Base-by-base conservation (phyloP, 2,329 filamentous ascomycete genomes). In the Apiospora saccharicola region DNA sequence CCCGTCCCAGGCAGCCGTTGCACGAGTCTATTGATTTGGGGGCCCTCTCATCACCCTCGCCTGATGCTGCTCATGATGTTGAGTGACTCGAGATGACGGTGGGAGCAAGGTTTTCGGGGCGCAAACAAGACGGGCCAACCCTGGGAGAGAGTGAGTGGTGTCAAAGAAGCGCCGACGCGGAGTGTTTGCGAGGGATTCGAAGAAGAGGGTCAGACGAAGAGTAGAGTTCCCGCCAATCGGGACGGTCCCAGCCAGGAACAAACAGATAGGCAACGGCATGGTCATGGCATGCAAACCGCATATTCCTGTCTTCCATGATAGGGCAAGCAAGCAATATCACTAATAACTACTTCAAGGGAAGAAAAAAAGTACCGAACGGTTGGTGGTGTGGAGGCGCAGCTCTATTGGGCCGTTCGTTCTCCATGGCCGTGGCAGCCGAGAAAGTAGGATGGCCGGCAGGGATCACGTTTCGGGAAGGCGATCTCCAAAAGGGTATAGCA, bases 301-400 rank as follows among this genome's bases (percentile, higher is more conserved):
- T 24, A 51, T 41, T 64, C 34, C 13, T 24, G 19, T 14, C 14
- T 41, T 14, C 51, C 16, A 5, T 49, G 46, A 49, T 49, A 2
- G 5, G 10, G 46, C 8, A n/a, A n/a, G 44, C 19, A 46, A 19
- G 43, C 16, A 46, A 22, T 13, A 64, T 64, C 57, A 37, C 57
- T 30, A 30, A 30, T 30, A 30, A 30, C 57, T n/a, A 64, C 57
- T 41, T 41, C 37, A 10, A 41, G 37, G 26, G 26, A 41, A 41
- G 10, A 3, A 41, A 61, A 37, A 41, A 41, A 37, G 57, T 64
- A n/a, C 57, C 34, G 57, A 30, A 19, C 34, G 57, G 22, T 64
- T 64, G 57, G 57, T 64, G 57, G 57, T 64, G 57, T 64, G 57
- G 57, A 64, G 57, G 57, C 57, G 57, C 57, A 64, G 57, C 57